Conservation (phyloP, 2,329 filamentous ascomycete genomes). For the Colletotrichum acutatum region DNA sequence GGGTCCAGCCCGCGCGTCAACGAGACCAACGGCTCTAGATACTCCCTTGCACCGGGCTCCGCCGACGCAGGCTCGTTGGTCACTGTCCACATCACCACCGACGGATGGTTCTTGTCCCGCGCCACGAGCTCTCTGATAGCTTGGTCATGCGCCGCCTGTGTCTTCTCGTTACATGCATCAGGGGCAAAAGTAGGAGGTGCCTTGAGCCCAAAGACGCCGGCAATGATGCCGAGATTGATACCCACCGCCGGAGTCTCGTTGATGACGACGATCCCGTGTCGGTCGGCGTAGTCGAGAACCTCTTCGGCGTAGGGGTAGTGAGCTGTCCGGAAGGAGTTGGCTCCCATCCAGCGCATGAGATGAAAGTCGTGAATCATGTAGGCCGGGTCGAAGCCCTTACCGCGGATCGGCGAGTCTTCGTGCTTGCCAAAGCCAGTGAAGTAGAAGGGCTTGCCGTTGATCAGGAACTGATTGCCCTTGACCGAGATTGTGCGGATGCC, state of each 20-base stretch:
- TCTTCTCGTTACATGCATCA: constrained; percentile 36
- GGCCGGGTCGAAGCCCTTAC: constrained; percentile 43
- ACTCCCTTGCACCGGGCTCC: constrained; percentile 38
- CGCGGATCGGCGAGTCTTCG: constrained; percentile 42
- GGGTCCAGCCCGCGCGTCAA: constrained; percentile 41
- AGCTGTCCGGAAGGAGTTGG: constrained; percentile 45
- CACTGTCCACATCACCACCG: constrained; percentile 42
- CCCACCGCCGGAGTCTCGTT: constrained; percentile 44
- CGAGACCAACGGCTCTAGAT: constrained; percentile 40
- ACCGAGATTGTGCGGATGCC: constrained; percentile 40
- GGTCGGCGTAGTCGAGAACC: constrained; percentile 43
- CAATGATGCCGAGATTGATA: constrained; percentile 38
- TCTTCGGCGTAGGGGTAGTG: constrained; percentile 46
- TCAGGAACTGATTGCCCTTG: constrained; percentile 38
- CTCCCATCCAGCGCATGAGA: constrained; percentile 43
- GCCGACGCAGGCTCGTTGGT: constrained; percentile 40
- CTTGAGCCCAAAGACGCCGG: constrained; percentile 24
- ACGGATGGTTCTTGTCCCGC: constrained; percentile 43
- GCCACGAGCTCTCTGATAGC: constrained; percentile 40
- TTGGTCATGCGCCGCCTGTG: constrained; percentile 37
- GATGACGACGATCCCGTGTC: constrained; percentile 43
- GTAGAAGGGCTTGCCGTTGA: constrained; percentile 44
- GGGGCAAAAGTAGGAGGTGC: constrained; percentile 36
- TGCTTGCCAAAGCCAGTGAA: constrained; percentile 45
- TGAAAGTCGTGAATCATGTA: constrained; percentile 46